Percentiles rank a stretch among this genome's conserved stretches.
phyloP scores from a whole-genome alignment of 306 rosid species.

The Albizia julibrissin region DNA sequence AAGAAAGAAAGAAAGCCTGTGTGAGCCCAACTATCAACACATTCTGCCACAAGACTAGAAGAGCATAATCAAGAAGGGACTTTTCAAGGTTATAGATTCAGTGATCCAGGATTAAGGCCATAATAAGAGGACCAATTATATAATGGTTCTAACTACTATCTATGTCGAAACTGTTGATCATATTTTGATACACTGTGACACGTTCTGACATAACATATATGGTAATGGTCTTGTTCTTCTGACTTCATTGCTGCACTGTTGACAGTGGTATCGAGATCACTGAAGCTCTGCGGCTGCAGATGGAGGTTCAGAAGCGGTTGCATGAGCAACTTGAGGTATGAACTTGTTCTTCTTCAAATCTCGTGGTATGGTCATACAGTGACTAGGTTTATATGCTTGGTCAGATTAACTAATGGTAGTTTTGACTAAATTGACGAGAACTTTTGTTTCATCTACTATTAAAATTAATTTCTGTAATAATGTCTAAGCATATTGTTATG shows the following conservation, averaged over 20 bases:
- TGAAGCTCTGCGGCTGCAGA: constrained; percentile 97
- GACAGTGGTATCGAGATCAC: constrained; percentile 91
- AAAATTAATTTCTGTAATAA: background rate
- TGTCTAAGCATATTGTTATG: background rate
- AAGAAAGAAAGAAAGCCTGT: background rate
- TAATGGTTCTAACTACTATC: background rate
- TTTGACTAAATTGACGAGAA: background rate
- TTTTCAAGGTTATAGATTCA: constrained; percentile 17
- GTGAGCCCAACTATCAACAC: background rate
- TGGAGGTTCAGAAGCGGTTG: constrained; percentile 98
- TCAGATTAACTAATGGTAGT: background rate
- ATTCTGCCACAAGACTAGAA: background rate
- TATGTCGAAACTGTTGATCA: constrained; percentile 7
- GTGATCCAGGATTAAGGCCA: constrained; percentile 22
- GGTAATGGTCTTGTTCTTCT: constrained; percentile 24
- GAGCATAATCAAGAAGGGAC: constrained; percentile 8
- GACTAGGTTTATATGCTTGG: background rate
- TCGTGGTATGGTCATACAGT: background rate
- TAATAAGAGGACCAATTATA: constrained; percentile 21
- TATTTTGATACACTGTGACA: constrained; percentile 6
- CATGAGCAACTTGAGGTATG: constrained; percentile 98
- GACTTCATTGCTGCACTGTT: constrained; percentile 28
- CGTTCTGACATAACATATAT: constrained; percentile 10
- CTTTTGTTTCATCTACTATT: background rate
- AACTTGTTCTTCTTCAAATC: constrained; percentile 24